Conservation (phyloP, 176 grass and related monocot species). For the Chrysopogon serrulatus region DNA sequence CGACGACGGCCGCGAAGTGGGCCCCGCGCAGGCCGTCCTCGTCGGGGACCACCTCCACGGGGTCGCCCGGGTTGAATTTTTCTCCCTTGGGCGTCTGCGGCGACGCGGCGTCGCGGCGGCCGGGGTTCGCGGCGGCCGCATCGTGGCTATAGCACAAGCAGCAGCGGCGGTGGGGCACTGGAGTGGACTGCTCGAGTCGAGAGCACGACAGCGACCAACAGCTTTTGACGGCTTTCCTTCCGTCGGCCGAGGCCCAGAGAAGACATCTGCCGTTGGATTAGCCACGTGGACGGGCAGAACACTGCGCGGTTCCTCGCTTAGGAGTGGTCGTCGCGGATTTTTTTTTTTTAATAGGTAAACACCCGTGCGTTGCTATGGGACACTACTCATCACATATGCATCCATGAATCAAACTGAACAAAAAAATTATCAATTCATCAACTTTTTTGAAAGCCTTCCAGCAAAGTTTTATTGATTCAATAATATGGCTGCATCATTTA, state of each 20-base stretch:
- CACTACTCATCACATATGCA: no score
- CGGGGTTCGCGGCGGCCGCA: constrained; percentile 32
- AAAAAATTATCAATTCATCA: no score
- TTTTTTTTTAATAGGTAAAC: no score
- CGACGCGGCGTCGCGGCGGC: neutral
- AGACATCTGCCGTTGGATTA: neutral
- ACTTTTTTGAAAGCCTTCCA: no score
- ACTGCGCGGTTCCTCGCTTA: neutral
- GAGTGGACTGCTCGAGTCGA: neutral
- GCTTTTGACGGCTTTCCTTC: no score
- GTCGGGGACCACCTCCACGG: constrained; percentile 49
- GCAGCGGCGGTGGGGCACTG: no score
- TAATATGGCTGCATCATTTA: no score
- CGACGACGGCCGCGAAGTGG: constrained; percentile 43
- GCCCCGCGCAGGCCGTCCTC: constrained; percentile 40
- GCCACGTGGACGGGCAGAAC: neutral
- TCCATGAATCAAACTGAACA: no score
- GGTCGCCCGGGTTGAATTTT: constrained; percentile 19
- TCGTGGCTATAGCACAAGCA: constrained; percentile 5
- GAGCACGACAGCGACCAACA: no score
- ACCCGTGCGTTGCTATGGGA: no score
- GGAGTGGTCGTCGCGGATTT: no score
- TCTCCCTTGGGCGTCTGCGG: neutral
- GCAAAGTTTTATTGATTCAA: no score
- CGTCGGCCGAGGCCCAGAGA: neutral